These are phyloP conservation scores for Lachnellula suecica DNA, from an alignment of 2,329 filamentous ascomycete species.

Conservation along the genomic window DNA sequence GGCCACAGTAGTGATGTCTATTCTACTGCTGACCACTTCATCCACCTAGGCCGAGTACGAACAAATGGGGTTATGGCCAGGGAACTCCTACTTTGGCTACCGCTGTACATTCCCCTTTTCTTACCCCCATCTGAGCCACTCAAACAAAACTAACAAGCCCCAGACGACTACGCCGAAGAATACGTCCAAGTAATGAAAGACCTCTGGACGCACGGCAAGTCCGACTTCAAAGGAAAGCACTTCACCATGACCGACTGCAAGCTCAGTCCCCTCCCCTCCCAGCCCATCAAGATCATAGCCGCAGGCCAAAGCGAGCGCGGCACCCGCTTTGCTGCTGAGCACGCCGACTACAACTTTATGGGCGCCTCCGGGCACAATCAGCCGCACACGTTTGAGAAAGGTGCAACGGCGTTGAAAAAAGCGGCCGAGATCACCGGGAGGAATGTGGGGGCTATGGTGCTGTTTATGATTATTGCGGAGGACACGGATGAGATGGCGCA, in stretches of 20 bases:
- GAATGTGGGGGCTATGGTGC: conserved; percentile 34
- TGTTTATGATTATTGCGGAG: conserved; percentile 36
- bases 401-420: conserved; percentile 28
- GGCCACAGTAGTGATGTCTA: too few relatives aligned
- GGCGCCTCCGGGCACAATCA: conserved; percentile 30
- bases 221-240: conserved; percentile 34
- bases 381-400: conserved; percentile 33
- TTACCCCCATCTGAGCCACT: too few relatives aligned
- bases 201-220: conserved; percentile 33
- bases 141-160: too few relatives aligned
- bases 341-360: conserved; percentile 36
- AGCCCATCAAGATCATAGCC: conserved; percentile 32
- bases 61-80: conserved; percentile 36
- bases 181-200: conserved; percentile 36
- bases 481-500: conserved; percentile 32
- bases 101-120: too few relatives aligned
- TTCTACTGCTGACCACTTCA: too few relatives aligned
- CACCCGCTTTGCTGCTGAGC: conserved; percentile 33
- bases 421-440: conserved; percentile 28
- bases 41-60: too few relatives aligned
- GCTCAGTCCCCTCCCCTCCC: conserved; percentile 24
- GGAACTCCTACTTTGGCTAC: conserved; percentile 32
- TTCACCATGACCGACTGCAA: conserved; percentile 37
- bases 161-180: conserved; percentile 36
- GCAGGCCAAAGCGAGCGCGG: conserved; percentile 35